These are phyloP conservation scores for Phylloporus sp. DNA, from an alignment of 768 basidiomycete species.

Conservation along the genomic window DNA sequence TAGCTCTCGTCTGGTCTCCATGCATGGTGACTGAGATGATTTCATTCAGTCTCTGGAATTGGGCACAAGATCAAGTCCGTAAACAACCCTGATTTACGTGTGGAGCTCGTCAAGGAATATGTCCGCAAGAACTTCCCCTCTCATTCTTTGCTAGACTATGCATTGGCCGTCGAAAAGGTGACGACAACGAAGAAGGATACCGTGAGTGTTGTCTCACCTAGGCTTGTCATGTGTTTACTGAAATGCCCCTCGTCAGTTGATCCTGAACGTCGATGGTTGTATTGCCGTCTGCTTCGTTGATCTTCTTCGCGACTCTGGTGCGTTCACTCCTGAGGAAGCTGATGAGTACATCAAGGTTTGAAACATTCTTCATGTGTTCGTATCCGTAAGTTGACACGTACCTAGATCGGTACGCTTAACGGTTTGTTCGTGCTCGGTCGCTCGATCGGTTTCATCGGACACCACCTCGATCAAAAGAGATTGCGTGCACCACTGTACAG, in stretches of 20 bases:
- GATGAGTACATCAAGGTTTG: slow-evolving; percentile 89
- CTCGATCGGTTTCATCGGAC: slow-evolving; percentile 96
- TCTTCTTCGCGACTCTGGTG: slow-evolving; percentile 85
- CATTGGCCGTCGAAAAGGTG: slow-evolving; percentile 95
- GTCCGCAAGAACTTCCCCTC: slow-evolving; percentile 95
- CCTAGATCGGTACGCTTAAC: slow-evolving; percentile 83
- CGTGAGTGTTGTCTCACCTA: slow-evolving; percentile 30
- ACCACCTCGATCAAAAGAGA: slow-evolving; percentile 95
- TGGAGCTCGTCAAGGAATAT: slow-evolving; percentile 93
- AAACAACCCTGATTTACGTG: slow-evolving; percentile 91
- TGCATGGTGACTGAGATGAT: slow-evolving; percentile 4
- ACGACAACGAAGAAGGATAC: slow-evolving; percentile 98
- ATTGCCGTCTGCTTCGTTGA: slow-evolving; percentile 97
- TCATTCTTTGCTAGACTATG: slow-evolving; percentile 90
- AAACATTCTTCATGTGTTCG: not conserved
- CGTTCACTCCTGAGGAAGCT: slow-evolving; percentile 93
- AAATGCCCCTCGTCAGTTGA: slow-evolving; percentile 48
- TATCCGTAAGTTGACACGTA: not conserved
- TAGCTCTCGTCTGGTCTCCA: slow-evolving; percentile 15
- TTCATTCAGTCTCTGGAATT: slow-evolving; percentile 79
- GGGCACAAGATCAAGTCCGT: slow-evolving; percentile 99
- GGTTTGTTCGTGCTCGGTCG: slow-evolving; percentile 97
- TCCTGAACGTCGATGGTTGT: slow-evolving; percentile 95
- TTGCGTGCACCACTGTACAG: slow-evolving; percentile 91
- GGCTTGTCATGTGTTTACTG: not conserved